A percentile compares a stretch with the other conserved stretches of the same genome.
Conservation (phyloP, 306 rosid genomes). For the Fragaria ananassa region DNA sequence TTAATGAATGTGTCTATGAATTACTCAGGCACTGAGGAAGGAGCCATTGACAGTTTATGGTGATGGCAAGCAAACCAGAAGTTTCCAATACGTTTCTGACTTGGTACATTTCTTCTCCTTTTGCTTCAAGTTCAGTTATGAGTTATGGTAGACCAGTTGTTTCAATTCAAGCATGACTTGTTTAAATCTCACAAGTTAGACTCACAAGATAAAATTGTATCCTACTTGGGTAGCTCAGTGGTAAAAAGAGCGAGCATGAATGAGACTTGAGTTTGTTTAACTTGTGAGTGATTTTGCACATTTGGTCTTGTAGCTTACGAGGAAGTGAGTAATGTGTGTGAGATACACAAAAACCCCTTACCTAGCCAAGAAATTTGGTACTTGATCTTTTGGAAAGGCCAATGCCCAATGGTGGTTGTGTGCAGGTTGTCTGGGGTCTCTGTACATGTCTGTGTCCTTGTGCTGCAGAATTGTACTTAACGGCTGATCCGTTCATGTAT, state of each 20-base stretch:
- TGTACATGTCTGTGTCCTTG: too few species aligned
- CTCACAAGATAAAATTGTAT: neutral
- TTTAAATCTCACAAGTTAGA: neutral
- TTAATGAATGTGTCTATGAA: neutral
- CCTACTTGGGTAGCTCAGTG: neutral
- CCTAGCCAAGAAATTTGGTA: too few species aligned
- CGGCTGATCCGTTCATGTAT: neutral
- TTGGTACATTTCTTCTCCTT: slow-evolving; percentile 45
- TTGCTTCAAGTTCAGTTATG: neutral
- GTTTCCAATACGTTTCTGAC: slow-evolving; percentile 93
- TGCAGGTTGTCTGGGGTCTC: too few species aligned
- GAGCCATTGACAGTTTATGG: slow-evolving; percentile 97
- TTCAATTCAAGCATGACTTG: neutral
- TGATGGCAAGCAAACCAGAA: slow-evolving; percentile 91
- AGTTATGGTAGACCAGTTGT: neutral
- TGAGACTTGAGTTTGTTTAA: neutral
- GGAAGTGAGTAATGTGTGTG: too few species aligned
- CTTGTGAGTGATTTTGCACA: neutral
- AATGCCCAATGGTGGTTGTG: too few species aligned
- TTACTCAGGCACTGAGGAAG: slow-evolving; percentile 72
- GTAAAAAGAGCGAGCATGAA: neutral
- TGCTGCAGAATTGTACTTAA: too few species aligned
- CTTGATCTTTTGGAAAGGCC: too few species aligned
- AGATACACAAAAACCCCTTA: too few species aligned
- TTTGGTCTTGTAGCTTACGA: too few species aligned